Evolutionary conservation across 768 basidiomycete species (phyloP).

Genomic region (Tylopilus vinaceipallidus): DNA sequence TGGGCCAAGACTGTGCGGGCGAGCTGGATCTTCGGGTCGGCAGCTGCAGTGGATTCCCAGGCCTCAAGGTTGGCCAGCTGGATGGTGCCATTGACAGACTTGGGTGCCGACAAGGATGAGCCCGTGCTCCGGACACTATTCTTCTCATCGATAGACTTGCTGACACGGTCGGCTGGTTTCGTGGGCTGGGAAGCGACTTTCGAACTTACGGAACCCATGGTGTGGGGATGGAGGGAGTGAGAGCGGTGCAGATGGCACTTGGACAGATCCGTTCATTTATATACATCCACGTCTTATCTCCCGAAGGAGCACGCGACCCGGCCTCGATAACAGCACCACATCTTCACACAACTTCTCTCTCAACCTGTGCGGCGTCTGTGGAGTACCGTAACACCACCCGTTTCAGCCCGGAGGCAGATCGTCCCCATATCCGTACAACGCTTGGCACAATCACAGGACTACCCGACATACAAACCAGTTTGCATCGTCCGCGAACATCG

Average conservation of each 20-base stretch:
- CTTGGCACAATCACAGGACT: no score
- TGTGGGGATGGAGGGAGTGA: constrained; percentile 1
- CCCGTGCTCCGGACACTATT: neutral
- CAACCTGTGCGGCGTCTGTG: no score
- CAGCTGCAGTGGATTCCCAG: constrained; percentile 63
- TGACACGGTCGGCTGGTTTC: constrained; percentile 17
- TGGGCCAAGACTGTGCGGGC: constrained; percentile 77
- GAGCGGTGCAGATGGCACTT: constrained; percentile 7
- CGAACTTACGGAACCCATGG: constrained; percentile 28
- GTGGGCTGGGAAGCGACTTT: constrained; percentile 21
- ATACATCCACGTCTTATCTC: constrained; percentile 24
- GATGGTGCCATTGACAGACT: constrained; percentile 60
- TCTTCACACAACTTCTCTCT: neutral
- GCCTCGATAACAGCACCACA: neutral
- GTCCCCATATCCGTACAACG: neutral
- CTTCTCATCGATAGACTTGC: constrained; percentile 29
- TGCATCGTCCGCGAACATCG: no score
- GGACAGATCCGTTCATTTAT: constrained; percentile 22
- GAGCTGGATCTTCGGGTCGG: constrained; percentile 62
- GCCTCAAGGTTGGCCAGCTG: constrained; percentile 52
- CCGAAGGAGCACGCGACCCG: constrained; percentile 11
- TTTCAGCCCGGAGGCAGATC: neutral
- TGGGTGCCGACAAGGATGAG: constrained; percentile 14
- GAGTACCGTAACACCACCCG: neutral
- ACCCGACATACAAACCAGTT: neutral